These are phyloP conservation scores for Helianthus annuus DNA, from an alignment of 129 eudicot genomes.

Conservation along the genomic window HanXRQr2.0-SUNRISE NC_035435.2:120317528-120318027, in stretches of 20 bases:
- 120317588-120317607: slow-evolving; percentile 21
- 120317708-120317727: slow-evolving; percentile 59
- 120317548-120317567: slow-evolving; percentile 23
- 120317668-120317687: slow-evolving; percentile 78
- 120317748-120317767: slow-evolving; percentile 5
- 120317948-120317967: slow-evolving; percentile 5
- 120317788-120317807: neutral
- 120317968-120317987: neutral
- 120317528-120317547: slow-evolving; percentile 34
- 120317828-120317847: neutral
- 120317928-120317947: slow-evolving; percentile 27
- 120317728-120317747: neutral
- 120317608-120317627: slow-evolving; percentile 6
- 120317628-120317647: slow-evolving; percentile 24
- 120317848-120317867: neutral
- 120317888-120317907: neutral
- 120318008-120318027: slow-evolving; percentile 64
- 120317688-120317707: slow-evolving; percentile 87
- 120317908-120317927: neutral
- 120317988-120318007: slow-evolving; percentile 64
- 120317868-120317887: neutral
- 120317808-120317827: neutral
- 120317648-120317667: slow-evolving; percentile 87
- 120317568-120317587: slow-evolving; percentile 14
- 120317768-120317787: slow-evolving; percentile 5